Conservation (phyloP, 2,329 filamentous ascomycete genomes). For the Trichoderma afroharzianum region DNA sequence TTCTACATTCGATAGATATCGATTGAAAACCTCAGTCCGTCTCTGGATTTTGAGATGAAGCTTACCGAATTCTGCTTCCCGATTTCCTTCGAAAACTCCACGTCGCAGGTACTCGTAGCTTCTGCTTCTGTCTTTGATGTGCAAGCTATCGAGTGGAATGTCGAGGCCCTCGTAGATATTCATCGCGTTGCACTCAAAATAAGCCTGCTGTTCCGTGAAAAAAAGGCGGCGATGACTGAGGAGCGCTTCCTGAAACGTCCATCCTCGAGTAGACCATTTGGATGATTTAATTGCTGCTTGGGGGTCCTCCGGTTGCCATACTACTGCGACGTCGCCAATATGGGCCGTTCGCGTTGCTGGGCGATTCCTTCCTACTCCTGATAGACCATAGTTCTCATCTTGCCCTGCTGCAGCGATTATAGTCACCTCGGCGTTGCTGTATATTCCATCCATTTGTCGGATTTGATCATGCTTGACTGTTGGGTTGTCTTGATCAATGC, state of each 20-base stretch:
- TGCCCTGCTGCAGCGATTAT: background rate
- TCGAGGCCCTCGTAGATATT: background rate
- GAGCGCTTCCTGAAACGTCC: background rate
- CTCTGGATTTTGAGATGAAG: background rate
- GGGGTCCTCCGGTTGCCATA: background rate
- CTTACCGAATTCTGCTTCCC: background rate
- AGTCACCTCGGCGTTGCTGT: background rate
- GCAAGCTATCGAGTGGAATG: background rate
- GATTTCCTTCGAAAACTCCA: background rate
- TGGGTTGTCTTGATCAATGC: background rate
- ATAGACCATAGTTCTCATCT: background rate
- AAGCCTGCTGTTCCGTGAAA: background rate
- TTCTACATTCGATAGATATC: background rate
- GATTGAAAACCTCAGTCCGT: background rate
- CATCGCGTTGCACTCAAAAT: background rate
- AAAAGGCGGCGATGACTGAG: background rate
- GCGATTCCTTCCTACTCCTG: background rate
- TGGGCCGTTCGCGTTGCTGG: background rate
- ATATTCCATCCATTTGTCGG: background rate
- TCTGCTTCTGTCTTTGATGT: background rate
- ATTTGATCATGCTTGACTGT: background rate
- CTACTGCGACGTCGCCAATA: background rate
- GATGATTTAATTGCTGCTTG: background rate
- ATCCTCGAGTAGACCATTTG: background rate
- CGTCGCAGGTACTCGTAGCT: background rate